These are phyloP conservation scores for Eremothecium sinecaudum DNA, from an alignment of 1,139 yeast species.

Conservation along the genomic window DNA sequence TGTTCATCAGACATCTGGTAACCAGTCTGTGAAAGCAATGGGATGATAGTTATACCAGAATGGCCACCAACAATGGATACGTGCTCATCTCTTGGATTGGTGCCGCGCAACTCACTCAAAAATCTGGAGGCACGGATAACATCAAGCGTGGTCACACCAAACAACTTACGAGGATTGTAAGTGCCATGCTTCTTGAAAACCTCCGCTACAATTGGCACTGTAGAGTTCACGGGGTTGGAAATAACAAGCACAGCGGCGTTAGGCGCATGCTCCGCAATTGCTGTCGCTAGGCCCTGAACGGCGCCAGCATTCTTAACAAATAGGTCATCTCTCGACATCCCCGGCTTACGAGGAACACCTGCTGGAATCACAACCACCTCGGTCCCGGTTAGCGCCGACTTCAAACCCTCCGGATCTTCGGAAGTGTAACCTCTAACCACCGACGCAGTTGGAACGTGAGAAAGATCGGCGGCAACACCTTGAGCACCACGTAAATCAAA, in stretches of 20 bases:
- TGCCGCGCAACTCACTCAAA: conserved; percentile 44
- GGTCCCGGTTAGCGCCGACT: conserved; percentile 64
- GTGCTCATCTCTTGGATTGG: conserved; percentile 64
- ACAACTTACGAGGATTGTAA: conserved; percentile 83
- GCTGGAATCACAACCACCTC: conserved; percentile 95
- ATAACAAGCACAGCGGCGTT: conserved; percentile 80
- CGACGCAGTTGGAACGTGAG: conserved; percentile 88
- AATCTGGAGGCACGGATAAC: conserved; percentile 90
- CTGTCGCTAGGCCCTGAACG: conserved; percentile 84
- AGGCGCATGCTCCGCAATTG: conserved; percentile 79
- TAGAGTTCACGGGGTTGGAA: conserved; percentile 96
- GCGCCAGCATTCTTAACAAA: conserved; percentile 96
- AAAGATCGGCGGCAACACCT: conserved; percentile 94
- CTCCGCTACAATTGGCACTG: conserved; percentile 96
- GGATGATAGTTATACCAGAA: conserved; percentile 97
- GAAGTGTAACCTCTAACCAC: conserved; percentile 77
- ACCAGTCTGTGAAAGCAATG: conserved; percentile 70
- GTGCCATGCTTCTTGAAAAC: conserved; percentile 78
- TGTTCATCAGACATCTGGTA: conserved; percentile 49
- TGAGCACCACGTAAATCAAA: conserved; percentile 92
- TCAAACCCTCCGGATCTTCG: conserved; percentile 60
- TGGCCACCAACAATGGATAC: conserved; percentile 92
- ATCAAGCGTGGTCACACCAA: conserved; percentile 97
- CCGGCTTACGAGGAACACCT: conserved; percentile 99
- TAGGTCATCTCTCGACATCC: conserved; percentile 97